Base-by-base conservation (phyloP, 2,329 filamentous ascomycete genomes). In the Neoarthrinium moseri region DNA sequence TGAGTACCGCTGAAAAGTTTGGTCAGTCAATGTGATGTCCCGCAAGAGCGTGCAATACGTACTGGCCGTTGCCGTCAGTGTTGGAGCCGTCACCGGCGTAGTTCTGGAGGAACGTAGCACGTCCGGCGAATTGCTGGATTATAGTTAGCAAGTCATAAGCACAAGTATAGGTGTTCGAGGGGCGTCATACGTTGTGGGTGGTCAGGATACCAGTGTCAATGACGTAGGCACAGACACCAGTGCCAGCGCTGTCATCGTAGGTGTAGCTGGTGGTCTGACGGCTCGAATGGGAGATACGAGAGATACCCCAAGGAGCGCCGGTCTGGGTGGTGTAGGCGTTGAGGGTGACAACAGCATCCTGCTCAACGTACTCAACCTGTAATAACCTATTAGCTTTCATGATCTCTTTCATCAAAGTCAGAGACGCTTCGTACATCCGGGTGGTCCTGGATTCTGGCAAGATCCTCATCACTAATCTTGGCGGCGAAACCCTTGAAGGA, bases 181-280 rank as follows among this genome's bases (percentile, higher is more conserved):
- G n/a, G n/a, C n/a, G n/a, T 46, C 52, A 22, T 46, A 62, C 56
- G 7, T 51, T 43, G 57, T 77, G 74, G 27, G 55, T 39, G 15
- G 62, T 67, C 47, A 64, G 62, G 49, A 77, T 72, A 50, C 74
- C 74, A 3, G 73, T 76, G 59, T 78, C 74, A 48, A 78, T 69
- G 42, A 78, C 55, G 51, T 73, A 75, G 33, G 64, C 56, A 47
- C 63, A 71, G 7, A 51, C 57, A 12, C 53, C 56, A 11, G 48
- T 40, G 20, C 61, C 61, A 12, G 52, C 54, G 17, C 43, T 51
- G 26, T 41, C 33, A 41, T 60, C 56, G 49, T 62, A 65, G 27
- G 50, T 46, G 47, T 63, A 65, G 43, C 49, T 48, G 33, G 44
- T 45, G 13, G 18, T 41, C 21, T n/a, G 27, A 13, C 38, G 22